Evolutionary conservation across 1,284 basidiomycete genomes (phyloP), one percentile per base, ranked within the genome.

Genomic region (Austroboletus niveus): DNA sequence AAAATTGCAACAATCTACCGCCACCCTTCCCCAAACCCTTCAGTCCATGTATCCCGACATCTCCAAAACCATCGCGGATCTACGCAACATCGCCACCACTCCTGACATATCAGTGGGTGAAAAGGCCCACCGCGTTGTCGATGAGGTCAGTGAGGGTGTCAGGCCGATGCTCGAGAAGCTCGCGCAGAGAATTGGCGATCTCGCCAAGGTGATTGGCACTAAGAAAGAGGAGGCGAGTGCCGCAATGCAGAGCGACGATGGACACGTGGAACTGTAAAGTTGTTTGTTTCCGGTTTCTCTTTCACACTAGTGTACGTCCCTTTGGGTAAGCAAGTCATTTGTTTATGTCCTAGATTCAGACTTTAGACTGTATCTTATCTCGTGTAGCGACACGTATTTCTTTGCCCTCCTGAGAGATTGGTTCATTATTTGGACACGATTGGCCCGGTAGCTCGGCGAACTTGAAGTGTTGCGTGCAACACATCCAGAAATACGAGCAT

Each of bases 1-100:
- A 57, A 81, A 78, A 52, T 73, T 89, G 41, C 86, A 87, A 64
- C 62, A 75, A 14, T 82, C 85, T 14, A 79, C 82, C 29, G 64
- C 77, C 5, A 64, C 77, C 5, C 74, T 87, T 40, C 77, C 84
- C 7, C 65, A 78, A 0, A 78, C 82, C 34, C 69, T 86, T 30
- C 81, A 84, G 58, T 64, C 75, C 4, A 73, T 77, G 5, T 76
- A 80, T 61, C 69, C 77, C 14, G 75, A 77, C 47, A 72, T 87
- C 36, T 70, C 75, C 17, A 68, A 71, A 41, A 74, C 79, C 6
- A 75, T 79, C 53, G 62, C 71, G 24, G 79, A 87, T 31, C 67
- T 88, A 36, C 73, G 74, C 24, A 56, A 61, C 27, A 82, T 85
- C 57, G 60, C 84, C 47, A 73, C 70, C n/a, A 73, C 69, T 36